phyloP scores from a whole-genome alignment of 352 stramenopile species.

The Phytophthora multivora region DNA sequence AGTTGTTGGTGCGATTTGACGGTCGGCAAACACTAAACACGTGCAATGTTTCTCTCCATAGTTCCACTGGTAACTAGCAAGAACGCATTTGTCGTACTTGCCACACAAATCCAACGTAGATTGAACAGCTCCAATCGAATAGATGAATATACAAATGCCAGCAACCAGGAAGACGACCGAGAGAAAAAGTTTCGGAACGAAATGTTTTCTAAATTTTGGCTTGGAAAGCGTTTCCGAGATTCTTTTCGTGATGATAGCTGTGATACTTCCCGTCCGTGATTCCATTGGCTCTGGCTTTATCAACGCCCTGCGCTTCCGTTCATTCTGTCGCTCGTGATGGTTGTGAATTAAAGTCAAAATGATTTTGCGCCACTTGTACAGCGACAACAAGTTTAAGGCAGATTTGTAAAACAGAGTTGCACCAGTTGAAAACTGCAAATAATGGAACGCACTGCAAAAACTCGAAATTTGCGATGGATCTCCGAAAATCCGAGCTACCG shows the following conservation, averaged over 20 bases:
- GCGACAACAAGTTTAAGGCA: constrained; percentile 38
- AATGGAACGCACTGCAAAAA: constrained; percentile 45
- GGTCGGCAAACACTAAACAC: constrained; percentile 51
- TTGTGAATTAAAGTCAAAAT: constrained; percentile 42
- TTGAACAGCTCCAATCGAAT: constrained; percentile 36
- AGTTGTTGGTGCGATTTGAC: constrained; percentile 28
- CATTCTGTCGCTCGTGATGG: constrained; percentile 15
- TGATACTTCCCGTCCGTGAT: constrained; percentile 4
- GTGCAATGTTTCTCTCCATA: constrained; percentile 33
- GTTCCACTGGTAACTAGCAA: constrained; percentile 54
- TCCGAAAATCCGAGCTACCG: constrained; percentile 38
- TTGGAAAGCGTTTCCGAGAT: background rate
- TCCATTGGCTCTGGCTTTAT: background rate
- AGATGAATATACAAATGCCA: constrained; percentile 31
- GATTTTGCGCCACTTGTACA: constrained; percentile 59
- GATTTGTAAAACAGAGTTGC: constrained; percentile 41
- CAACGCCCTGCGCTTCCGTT: constrained; percentile 12
- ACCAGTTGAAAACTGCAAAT: constrained; percentile 31
- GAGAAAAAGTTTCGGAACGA: constrained; percentile 30
- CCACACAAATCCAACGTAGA: constrained; percentile 34
- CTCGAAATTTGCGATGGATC: constrained; percentile 42
- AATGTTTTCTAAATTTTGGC: constrained; percentile 13
- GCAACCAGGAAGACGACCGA: constrained; percentile 37
- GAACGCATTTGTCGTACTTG: constrained; percentile 41
- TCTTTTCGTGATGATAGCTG: constrained; percentile 5